Evolutionary conservation across 2,329 filamentous ascomycete genomes (phyloP).

Genomic region (Thermothelomyces thermophilus): DNA sequence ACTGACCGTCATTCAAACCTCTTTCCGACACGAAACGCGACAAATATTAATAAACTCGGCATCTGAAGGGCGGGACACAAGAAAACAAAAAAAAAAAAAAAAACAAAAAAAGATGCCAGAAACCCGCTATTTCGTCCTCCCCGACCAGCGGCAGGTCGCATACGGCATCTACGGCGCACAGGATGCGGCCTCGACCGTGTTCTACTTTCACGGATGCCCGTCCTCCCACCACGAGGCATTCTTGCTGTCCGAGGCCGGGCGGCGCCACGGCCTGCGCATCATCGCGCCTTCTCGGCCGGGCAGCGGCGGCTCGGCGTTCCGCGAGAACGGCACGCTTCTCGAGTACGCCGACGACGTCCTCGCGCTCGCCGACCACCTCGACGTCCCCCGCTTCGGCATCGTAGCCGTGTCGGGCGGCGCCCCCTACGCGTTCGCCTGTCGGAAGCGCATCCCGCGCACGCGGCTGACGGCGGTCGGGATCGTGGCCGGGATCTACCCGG

Average conservation of each 20-base stretch:
- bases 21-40: neutral
- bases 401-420: slow-evolving; percentile 23
- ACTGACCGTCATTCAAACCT: neutral
- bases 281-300: slow-evolving; percentile 5
- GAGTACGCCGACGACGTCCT: slow-evolving; percentile 8
- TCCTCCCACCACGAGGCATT: slow-evolving; percentile 11
- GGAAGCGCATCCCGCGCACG: neutral
- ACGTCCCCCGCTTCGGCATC: slow-evolving; percentile 10
- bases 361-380: slow-evolving; percentile 9
- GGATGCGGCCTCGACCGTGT: slow-evolving; percentile 28
- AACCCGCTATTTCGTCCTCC: neutral
- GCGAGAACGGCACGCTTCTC: neutral
- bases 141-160: neutral
- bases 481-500: slow-evolving; percentile 22
- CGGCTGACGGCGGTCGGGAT: slow-evolving; percentile 16
- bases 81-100: too few species aligned
- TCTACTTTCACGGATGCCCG: slow-evolving; percentile 10
- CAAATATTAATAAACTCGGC: too few species aligned
- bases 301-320: slow-evolving; percentile 1
- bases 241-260: neutral
- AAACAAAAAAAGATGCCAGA: neutral
- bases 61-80: too few species aligned
- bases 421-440: slow-evolving; percentile 22
- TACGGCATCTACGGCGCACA: slow-evolving; percentile 1
- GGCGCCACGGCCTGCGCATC: neutral